Percentiles rank a stretch among this genome's conserved stretches.
Conservation (phyloP, 23 red algal species). For the Pyropia yezoensis region DNA sequence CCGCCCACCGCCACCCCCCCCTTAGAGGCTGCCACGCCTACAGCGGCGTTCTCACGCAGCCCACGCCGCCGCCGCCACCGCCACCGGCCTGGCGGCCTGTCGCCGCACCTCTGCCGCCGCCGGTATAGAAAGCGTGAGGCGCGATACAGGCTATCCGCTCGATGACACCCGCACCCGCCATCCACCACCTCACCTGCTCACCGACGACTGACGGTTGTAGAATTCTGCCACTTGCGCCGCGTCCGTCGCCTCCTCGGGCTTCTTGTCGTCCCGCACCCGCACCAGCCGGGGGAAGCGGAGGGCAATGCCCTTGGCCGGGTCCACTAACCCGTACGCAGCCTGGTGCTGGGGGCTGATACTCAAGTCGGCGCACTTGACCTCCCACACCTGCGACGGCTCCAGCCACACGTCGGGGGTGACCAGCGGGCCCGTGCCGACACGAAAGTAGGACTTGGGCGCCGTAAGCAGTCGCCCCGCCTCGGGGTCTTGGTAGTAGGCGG, state of each 20-base stretch:
- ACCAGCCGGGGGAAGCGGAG: constrained; percentile 86
- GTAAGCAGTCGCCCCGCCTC: constrained; percentile 3
- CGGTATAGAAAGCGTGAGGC: no score
- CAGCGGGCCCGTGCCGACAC: constrained; percentile 2
- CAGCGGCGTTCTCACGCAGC: no score
- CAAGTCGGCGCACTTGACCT: constrained; percentile 81
- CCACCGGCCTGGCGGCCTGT: no score
- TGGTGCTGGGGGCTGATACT: constrained; percentile 68
- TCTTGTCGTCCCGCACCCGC: constrained; percentile 79
- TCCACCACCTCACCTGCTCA: not conserved
- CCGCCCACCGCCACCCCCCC: no score
- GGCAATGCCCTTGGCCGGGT: constrained; percentile 66
- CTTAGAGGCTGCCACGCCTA: no score
- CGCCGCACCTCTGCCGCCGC: no score
- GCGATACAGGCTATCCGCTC: no score
- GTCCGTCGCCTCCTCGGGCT: constrained; percentile 61
- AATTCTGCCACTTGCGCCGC: constrained; percentile 78
- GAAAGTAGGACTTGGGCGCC: constrained; percentile 46
- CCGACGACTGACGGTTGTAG: constrained; percentile 56
- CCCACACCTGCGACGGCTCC: constrained; percentile 87
- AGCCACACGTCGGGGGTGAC: constrained; percentile 85
- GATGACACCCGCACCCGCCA: no score
- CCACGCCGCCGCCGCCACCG: no score
- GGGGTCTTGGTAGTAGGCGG: constrained; percentile 42
- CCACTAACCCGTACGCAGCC: constrained; percentile 58